Evolutionary conservation across 345 rosid species (phyloP), one percentile per base, ranked within the genome.

Genomic region (Streptanthus diversifolius): DNA sequence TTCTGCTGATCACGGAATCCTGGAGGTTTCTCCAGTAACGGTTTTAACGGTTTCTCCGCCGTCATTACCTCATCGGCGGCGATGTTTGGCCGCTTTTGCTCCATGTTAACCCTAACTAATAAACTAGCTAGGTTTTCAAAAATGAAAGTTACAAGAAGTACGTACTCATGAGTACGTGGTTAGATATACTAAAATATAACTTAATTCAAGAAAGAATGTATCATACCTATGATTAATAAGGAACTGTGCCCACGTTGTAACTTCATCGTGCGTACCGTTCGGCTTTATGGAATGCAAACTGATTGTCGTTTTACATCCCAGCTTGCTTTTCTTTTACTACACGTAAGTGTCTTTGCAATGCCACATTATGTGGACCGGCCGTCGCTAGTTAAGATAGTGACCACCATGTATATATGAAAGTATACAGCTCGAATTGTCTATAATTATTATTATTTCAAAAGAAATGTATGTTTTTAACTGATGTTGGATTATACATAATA

Each of bases 21-120:
- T 0, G 96, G 96, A 15, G 92, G 92, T 68, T 79, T 89, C 60
- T 82, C 82, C 18, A 89, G 89, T 21, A 39, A 37, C 8, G 86
- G 90, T 74, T 74, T 76, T n/a, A 72, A 18, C 18, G 80, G 72
- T 41, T 76, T 63, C 11, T 80, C 86, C 15, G 86, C 80, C 84
- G 78, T 82, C 55, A 4, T 85, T 61, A 54, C 77, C 66, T 77
- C 76, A 27, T 77, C 80, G n/a, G 53, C 61, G 71, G 62, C 54
- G 53, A 2, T 76, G 1, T 2, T 53, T 37, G 76, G 40, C 15
- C 15, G 36, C 24, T 70, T 70, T 56, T 56, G 71, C 9, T 62
- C 80, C 75, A 76, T 76, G 1, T 18, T 10, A 51, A 0, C 55
- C 39, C 19, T 53, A 62, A 15, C 63, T 71, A 62, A 18, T 6